These are phyloP conservation scores for Rhizopogon salebrosus DNA, from an alignment of 768 basidiomycete genomes.

Conservation along the genomic window DNA sequence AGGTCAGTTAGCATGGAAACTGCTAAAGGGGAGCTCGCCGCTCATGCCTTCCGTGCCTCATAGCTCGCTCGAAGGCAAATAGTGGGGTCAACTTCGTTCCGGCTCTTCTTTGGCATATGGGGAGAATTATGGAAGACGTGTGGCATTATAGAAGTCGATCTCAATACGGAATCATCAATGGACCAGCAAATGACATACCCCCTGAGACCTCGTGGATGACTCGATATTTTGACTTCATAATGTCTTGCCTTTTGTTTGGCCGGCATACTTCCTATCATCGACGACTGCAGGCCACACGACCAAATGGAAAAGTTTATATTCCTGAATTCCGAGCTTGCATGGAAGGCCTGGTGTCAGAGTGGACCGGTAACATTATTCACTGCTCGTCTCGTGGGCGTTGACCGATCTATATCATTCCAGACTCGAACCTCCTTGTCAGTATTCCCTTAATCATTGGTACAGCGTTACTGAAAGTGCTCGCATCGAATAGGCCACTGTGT, in stretches of 20 bases:
- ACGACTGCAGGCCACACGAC: constrained; percentile 10
- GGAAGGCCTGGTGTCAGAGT: constrained; percentile 16
- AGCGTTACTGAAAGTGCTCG: background rate
- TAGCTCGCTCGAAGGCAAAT: background rate
- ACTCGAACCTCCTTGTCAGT: constrained; percentile 14
- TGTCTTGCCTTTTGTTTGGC: constrained; percentile 14
- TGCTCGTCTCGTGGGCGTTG: background rate
- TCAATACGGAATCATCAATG: constrained; percentile 1
- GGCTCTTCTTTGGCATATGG: constrained; percentile 15
- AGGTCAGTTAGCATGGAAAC: background rate
- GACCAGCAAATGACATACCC: background rate
- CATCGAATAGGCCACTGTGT: background rate
- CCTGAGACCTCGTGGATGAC: constrained; percentile 1
- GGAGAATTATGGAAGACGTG: constrained; percentile 6
- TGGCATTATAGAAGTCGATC: constrained; percentile 2
- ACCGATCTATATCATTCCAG: background rate
- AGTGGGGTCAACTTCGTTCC: constrained; percentile 5
- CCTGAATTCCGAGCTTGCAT: constrained; percentile 14
- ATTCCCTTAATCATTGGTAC: background rate
- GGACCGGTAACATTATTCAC: constrained; percentile 15
- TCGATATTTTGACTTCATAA: constrained; percentile 6
- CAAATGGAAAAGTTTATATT: constrained; percentile 9
- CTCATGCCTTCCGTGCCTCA: background rate
- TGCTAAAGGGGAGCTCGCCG: background rate
- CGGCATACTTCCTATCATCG: constrained; percentile 15